Evolutionary conservation across 2,329 filamentous ascomycete genomes (phyloP).

Genomic region (Alternaria hordeiaustralica): DNA sequence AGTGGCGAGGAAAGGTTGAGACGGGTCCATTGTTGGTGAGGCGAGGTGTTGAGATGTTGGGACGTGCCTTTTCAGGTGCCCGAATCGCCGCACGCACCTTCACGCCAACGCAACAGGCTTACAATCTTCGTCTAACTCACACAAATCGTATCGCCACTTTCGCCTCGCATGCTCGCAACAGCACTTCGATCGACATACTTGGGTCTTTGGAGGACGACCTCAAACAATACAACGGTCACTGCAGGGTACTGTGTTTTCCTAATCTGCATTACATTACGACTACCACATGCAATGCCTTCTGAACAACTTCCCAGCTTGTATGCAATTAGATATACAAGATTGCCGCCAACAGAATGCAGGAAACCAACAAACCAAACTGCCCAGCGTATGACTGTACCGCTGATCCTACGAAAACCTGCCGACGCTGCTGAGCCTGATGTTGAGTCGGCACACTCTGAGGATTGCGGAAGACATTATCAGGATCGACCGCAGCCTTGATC

Average conservation of each 20-base stretch:
- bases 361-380: neutral
- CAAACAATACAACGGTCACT: neutral
- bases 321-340: neutral
- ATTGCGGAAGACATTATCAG: neutral
- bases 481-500: neutral
- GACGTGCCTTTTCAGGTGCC: neutral
- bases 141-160: neutral
- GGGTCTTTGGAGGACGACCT: neutral
- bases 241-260: neutral
- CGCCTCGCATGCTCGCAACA: no score
- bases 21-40: neutral
- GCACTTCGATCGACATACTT: neutral
- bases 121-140: neutral
- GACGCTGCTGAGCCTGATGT: neutral
- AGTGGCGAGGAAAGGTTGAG: neutral
- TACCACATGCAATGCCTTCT: neutral
- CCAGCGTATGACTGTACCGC: neutral
- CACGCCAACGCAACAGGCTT: neutral
- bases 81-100: neutral
- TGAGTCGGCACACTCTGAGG: neutral
- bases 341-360: neutral
- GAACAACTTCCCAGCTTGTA: neutral
- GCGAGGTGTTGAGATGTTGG: neutral
- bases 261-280: neutral
- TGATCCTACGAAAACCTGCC: neutral